Evolutionary conservation across 257 asterid species (phyloP), one percentile per base, ranked within the genome.

Genomic region (Capsicum rhomboideum): DNA sequence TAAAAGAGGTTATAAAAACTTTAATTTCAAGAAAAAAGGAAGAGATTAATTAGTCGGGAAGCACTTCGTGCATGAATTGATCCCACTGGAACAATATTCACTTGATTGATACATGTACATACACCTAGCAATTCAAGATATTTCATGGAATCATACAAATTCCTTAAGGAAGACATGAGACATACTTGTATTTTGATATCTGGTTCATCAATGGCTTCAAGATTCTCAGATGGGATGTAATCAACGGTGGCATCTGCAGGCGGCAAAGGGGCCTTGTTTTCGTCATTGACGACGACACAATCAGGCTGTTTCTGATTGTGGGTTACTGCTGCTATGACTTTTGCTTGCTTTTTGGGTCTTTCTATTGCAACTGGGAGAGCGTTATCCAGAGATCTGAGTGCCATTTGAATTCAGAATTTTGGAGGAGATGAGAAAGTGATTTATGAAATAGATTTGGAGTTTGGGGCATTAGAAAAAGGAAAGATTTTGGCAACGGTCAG

Each of bases 381-480:
- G 58, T 97, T 93, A 42, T 95, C 99, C 34, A 93, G 92, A 44
- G 98, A 82, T 82, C 98, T 92, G 90, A 94, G 79, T 5, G 99
- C 98, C 99, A 97, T 95, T 91, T 86, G 75, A 26, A 31, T 54
- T 37, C 31, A 26, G 83, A 54, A 7, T 80, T 69, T 2, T 31
- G 83, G 84, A 77, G 58, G 14, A 31, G 83, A 82, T 86, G 66
- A 54, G 54, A 54, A 54, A 55, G 79, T 55, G 84, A 71, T 42
- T 34, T 86, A 31, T 68, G 91, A 63, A 66, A 66, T 80, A 89
- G 64, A 77, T 10, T 83, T 87, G 52, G 72, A 31, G 83, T 66
- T 80, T 14, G 69, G 78, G 29, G 83, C 64, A 83, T 56, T 78
- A 84, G 80, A 86, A 13, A 79, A 83, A 86, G 77, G 87, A 49